Conservation (phyloP, 257 asterid genomes). For the Ophiorrhiza pumila region DNA sequence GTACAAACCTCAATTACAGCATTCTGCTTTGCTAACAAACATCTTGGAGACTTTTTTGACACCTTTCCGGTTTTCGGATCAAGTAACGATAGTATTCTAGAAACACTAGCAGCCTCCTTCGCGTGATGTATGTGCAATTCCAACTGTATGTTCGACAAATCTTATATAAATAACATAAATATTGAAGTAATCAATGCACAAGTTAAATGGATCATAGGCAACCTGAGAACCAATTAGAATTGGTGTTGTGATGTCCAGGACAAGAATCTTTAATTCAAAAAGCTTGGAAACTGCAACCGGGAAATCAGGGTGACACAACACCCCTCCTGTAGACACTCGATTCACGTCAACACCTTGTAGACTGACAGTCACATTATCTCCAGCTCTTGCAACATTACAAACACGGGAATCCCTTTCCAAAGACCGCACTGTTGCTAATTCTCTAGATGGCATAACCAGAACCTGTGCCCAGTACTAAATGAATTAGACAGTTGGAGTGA, state of each 20-base stretch:
- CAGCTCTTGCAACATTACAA: conserved; percentile 78
- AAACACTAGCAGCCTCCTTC: conserved; percentile 75
- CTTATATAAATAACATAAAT: not conserved
- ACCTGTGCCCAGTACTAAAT: conserved; percentile 40
- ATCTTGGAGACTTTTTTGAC: conserved; percentile 78
- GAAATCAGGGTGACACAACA: conserved; percentile 87
- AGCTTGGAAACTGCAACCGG: conserved; percentile 70
- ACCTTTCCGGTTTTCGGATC: conserved; percentile 85
- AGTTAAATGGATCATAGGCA: not conserved
- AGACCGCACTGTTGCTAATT: conserved; percentile 59
- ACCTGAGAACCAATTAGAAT: conserved; percentile 92
- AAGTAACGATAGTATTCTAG: conserved; percentile 61
- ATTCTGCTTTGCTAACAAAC: conserved; percentile 76
- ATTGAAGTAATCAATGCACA: not conserved
- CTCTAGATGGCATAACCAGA: conserved; percentile 77
- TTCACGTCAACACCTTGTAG: conserved; percentile 74
- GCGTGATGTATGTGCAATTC: conserved; percentile 87
- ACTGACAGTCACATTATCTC: conserved; percentile 75
- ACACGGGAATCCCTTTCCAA: conserved; percentile 63
- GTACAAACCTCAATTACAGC: conserved; percentile 78
- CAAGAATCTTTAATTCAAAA: conserved; percentile 76
- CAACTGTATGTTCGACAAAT: conserved; percentile 41
- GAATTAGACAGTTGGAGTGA: not conserved
- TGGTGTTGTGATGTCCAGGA: conserved; percentile 64
- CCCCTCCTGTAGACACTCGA: conserved; percentile 69